Evolutionary conservation across 352 stramenopile genomes (phyloP), one percentile per base, ranked within the genome.

Genomic region (Pythium aquatile): DNA sequence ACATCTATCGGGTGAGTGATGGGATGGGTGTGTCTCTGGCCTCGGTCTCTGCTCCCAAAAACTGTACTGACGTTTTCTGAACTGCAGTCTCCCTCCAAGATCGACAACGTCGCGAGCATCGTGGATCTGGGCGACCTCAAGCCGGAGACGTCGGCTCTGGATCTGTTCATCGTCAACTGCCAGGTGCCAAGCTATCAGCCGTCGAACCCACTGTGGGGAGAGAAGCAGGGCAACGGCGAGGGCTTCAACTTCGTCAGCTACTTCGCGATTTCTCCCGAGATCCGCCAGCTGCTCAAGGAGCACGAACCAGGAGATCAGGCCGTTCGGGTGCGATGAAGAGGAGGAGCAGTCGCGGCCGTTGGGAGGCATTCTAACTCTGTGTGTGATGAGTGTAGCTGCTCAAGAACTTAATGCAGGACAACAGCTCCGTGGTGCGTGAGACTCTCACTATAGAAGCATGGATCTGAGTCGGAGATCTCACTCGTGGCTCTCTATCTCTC

Each of bases 231-330:
- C 20, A 79, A 94, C 55, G 85, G 83, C 20, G 72, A 71, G 37
- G 85, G 85, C 2, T 92, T 92, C 63, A 94, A 92, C 72, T 92
- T 91, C 55, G 72, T 94, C 11, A 88, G 79, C 29, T 94, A 91
- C 61, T 90, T 90, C 66, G 75, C 78, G 5, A 91, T 94, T 46
- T 75, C 85, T 14, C 68, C 73, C 3, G 48, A 61, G 17, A 66
- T 94, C 40, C 78, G 85, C n/a, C 72, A 66, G 33, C 78, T 85
- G 72, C 69, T 94, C 8, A 63, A 87, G 9, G 63, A 68, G 0
- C 40, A 68, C 3, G 71, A 81, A 2, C 76, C 79, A 24, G 39
- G 66, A 5, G 65, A 85, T 5, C 83, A 82, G 56, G 76, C 79
- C 13, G 77, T 92, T 63, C 75, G 74, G 30, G 76, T 87, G 42